phyloP scores from a whole-genome alignment of 2,329 filamentous ascomycete species.

The Colletotrichum paranaense region DNA sequence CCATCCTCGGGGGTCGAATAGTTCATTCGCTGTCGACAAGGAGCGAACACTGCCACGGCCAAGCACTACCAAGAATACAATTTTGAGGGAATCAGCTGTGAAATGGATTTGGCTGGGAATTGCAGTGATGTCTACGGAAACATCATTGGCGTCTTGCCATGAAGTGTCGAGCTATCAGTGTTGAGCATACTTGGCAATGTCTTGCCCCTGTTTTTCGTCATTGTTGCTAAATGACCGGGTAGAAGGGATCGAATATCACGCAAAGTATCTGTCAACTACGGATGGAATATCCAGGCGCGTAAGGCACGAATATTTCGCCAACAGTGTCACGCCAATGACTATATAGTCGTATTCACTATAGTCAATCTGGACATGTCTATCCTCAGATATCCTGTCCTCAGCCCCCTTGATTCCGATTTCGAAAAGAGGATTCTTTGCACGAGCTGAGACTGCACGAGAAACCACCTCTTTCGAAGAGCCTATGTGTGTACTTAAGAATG shows the following conservation, averaged over 20 bases:
- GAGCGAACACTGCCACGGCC: constrained; percentile 17
- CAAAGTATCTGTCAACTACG: not conserved
- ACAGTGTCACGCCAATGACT: not conserved
- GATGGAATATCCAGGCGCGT: not conserved
- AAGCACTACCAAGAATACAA: constrained; percentile 24
- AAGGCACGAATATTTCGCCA: not conserved
- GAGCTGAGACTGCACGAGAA: not conserved
- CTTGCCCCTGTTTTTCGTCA: not conserved
- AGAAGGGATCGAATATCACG: not conserved
- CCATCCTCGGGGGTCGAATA: too few relatives aligned
- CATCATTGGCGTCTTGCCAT: not conserved
- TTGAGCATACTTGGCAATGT: not conserved
- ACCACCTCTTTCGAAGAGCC: not conserved
- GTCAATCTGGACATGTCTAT: not conserved
- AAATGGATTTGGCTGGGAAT: not conserved
- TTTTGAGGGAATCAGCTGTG: not conserved
- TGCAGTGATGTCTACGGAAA: not conserved
- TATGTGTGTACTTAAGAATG: not conserved
- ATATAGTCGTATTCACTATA: not conserved
- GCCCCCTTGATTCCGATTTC: too few relatives aligned
- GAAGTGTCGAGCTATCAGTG: not conserved
- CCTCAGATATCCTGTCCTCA: not conserved
- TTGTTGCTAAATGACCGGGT: not conserved
- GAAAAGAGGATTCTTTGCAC: not conserved
- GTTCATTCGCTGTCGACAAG: not conserved